These are phyloP conservation scores for Yarrowia keelungensis DNA, from an alignment of 805 yeast species.

Conservation along the genomic window DNA sequence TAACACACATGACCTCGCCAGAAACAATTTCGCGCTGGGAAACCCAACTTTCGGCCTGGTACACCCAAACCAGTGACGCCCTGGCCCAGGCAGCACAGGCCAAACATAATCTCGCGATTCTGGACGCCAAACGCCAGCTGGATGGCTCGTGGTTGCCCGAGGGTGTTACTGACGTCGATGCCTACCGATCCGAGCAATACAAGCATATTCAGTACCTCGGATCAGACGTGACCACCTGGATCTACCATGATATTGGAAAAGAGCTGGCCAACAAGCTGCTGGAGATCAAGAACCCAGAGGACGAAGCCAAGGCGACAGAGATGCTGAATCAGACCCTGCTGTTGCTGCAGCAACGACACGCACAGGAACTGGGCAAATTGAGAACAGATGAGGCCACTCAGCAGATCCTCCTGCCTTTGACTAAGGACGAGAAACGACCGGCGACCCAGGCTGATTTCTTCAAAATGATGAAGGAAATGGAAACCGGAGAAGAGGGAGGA, in stretches of 20 bases:
- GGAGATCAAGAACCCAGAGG: slow-evolving; percentile 30
- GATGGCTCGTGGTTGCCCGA: slow-evolving; percentile 32
- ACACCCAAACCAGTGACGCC: slow-evolving; percentile 1
- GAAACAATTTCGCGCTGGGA: slow-evolving; percentile 33
- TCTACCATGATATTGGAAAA: slow-evolving; percentile 32
- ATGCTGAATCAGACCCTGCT: slow-evolving; percentile 28
- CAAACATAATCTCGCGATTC: slow-evolving; percentile 21
- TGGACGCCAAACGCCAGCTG: slow-evolving; percentile 18
- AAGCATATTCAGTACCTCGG: slow-evolving; percentile 5
- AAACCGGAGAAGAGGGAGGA: slow-evolving; percentile 9
- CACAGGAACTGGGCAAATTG: slow-evolving; percentile 12
- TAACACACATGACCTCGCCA: slow-evolving; percentile 7
- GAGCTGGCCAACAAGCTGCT: slow-evolving; percentile 31
- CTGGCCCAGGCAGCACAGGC: slow-evolving; percentile 31
- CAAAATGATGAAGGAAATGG: slow-evolving; percentile 34
- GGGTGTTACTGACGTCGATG: slow-evolving; percentile 13
- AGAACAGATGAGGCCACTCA: slow-evolving; percentile 30
- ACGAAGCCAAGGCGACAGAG: slow-evolving; percentile 27
- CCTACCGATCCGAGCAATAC: slow-evolving; percentile 1
- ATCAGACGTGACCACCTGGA: slow-evolving; percentile 29
- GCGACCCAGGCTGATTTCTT: slow-evolving; percentile 29
- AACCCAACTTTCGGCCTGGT: slow-evolving; percentile 30
- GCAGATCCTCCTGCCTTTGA: slow-evolving; percentile 32
- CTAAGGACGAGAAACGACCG: slow-evolving; percentile 29
- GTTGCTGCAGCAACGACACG: slow-evolving; percentile 20